A percentile compares a stretch with the other conserved stretches of the same genome.
These are phyloP conservation scores for Ambrosia artemisiifolia DNA, from an alignment of 129 eudicot genomes.

Conservation along the genomic window DNA sequence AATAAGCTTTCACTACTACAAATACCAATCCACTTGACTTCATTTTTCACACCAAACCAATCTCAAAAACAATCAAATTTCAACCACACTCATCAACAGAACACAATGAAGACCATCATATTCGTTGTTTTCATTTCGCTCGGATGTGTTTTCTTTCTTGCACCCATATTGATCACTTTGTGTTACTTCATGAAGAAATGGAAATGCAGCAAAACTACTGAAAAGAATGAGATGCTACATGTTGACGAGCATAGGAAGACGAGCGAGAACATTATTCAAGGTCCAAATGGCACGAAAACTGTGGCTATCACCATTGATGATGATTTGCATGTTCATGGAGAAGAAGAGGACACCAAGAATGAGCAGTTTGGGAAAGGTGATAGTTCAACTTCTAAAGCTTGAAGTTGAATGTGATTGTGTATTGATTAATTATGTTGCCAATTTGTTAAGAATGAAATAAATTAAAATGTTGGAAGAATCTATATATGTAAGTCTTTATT, in stretches of 20 bases:
- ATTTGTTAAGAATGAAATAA: constrained; percentile 7
- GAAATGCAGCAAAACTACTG: constrained; percentile 39
- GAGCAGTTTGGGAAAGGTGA: constrained; percentile 36
- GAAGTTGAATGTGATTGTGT: constrained; percentile 8
- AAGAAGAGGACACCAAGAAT: constrained; percentile 43
- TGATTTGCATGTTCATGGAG: constrained; percentile 52
- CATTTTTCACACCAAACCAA: constrained; percentile 29
- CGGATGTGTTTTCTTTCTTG: constrained; percentile 55
- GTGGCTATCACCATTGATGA: constrained; percentile 62
- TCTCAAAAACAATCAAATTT: constrained; percentile 13
- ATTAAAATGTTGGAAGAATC: neutral
- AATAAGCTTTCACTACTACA: constrained; percentile 36
- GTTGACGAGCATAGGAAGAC: constrained; percentile 48
- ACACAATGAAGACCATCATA: constrained; percentile 33
- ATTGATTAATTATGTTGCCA: neutral
- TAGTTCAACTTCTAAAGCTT: constrained; percentile 12
- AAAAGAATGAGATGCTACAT: constrained; percentile 34
- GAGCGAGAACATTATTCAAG: constrained; percentile 43
- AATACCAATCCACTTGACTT: constrained; percentile 23
- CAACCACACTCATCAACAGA: neutral
- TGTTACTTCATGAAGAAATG: constrained; percentile 56
- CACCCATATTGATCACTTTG: constrained; percentile 39
- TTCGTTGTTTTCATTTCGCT: constrained; percentile 50
- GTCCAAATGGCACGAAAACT: constrained; percentile 54
- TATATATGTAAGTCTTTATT: neutral